Evolutionary conservation across 1,284 basidiomycete genomes (phyloP).

Genomic region (Singerocomus inundabilis): DNA sequence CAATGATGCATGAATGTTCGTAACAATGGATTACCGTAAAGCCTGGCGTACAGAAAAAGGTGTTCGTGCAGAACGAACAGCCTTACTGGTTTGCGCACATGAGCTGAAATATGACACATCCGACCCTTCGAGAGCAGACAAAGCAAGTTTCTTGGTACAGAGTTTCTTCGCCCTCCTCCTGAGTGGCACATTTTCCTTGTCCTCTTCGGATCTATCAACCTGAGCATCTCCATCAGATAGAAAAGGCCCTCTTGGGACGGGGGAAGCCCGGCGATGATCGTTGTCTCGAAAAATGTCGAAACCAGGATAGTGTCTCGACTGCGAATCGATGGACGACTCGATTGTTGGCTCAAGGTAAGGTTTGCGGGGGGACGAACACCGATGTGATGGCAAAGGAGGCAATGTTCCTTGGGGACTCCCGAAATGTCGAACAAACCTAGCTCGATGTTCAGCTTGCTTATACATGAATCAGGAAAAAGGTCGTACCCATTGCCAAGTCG

Average conservation of each 20-base stretch:
- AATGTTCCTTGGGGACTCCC: slow-evolving; percentile 8
- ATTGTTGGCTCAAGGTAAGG: slow-evolving; percentile 35
- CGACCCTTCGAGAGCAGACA: slow-evolving; percentile 12
- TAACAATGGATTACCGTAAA: slow-evolving; percentile 18
- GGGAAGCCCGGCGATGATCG: slow-evolving; percentile 33
- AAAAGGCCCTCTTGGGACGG: background rate
- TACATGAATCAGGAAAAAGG: background rate
- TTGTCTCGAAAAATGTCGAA: slow-evolving; percentile 62
- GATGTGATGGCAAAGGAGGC: slow-evolving; percentile 18
- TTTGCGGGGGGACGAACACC: slow-evolving; percentile 22
- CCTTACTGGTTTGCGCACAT: slow-evolving; percentile 12
- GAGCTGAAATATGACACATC: slow-evolving; percentile 18
- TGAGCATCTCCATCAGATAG: slow-evolving; percentile 16
- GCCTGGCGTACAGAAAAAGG: slow-evolving; percentile 20
- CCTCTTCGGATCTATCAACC: slow-evolving; percentile 31
- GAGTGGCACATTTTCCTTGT: slow-evolving; percentile 58
- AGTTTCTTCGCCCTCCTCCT: slow-evolving; percentile 43
- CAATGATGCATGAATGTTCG: slow-evolving; percentile 5
- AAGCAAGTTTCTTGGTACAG: slow-evolving; percentile 26
- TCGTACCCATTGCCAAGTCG: slow-evolving; percentile 27
- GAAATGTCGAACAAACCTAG: slow-evolving; percentile 17
- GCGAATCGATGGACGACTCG: slow-evolving; percentile 46
- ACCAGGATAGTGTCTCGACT: slow-evolving; percentile 71
- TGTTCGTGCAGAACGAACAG: slow-evolving; percentile 10
- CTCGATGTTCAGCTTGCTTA: background rate